phyloP scores from a whole-genome alignment of 106 monocot genomes.

The Dendrobium officinale region DNA sequence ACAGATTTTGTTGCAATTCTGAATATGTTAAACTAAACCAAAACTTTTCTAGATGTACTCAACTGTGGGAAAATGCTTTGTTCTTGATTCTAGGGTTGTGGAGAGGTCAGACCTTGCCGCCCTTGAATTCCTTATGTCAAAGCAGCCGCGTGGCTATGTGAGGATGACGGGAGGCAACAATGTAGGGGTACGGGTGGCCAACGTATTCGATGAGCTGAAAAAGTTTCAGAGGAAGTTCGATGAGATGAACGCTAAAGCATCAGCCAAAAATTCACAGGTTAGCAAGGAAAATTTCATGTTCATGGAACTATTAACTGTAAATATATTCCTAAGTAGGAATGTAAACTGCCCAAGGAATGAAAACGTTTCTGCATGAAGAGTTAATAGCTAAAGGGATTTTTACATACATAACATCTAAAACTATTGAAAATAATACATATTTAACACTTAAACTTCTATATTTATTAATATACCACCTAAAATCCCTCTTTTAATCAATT shows the following conservation, averaged over 20 bases:
- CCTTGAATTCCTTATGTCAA: conserved; percentile 86
- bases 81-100: conserved; percentile 36
- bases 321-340: background rate
- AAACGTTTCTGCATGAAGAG: background rate
- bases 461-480: no score
- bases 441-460: no score
- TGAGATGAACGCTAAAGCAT: conserved; percentile 48
- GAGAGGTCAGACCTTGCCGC: conserved; percentile 69
- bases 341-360: background rate
- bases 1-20: background rate
- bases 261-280: conserved; percentile 23
- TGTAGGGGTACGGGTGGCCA: conserved; percentile 44
- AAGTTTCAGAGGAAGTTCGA: conserved; percentile 56
- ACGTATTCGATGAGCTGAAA: conserved; percentile 62
- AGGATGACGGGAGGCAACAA: conserved; percentile 49
- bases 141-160: conserved; percentile 69
- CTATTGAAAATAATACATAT: no score
- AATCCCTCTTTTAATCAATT: no score
- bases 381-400: background rate
- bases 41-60: no score
- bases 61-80: background rate
- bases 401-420: no score
- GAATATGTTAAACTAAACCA: background rate
- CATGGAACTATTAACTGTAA: background rate
- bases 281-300: background rate